phyloP scores from a whole-genome alignment of 2,329 filamentous ascomycete genomes.

The Penicillium thymicola region DNA sequence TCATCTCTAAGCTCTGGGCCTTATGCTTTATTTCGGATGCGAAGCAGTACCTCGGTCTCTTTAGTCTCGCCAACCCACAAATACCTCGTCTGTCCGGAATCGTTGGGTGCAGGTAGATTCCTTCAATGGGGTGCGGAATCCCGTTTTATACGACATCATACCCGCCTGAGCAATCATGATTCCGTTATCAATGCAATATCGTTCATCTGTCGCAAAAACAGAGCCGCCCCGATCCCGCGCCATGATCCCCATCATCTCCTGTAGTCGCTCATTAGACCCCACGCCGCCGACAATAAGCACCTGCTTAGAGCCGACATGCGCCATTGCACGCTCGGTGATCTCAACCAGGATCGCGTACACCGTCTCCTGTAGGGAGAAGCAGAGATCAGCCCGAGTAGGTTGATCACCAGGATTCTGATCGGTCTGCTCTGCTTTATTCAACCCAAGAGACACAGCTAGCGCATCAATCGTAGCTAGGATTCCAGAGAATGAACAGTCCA shows the following conservation, averaged over 20 bases:
- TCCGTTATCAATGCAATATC: conserved; percentile 98
- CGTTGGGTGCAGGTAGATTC: background rate
- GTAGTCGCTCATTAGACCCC: conserved; percentile 87
- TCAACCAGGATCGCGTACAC: conserved; percentile 96
- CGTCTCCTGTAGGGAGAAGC: conserved; percentile 92
- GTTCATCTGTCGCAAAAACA: conserved; percentile 91
- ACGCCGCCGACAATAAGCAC: conserved; percentile 95
- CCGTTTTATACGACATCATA: background rate
- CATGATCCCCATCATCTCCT: conserved; percentile 99
- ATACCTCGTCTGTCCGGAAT: background rate
- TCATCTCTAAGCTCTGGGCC: background rate
- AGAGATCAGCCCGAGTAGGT: conserved; percentile 75
- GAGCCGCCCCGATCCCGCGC: conserved; percentile 80
- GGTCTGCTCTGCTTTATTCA: background rate
- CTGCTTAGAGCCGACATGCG: conserved; percentile 85
- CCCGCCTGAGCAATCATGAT: conserved; percentile 69
- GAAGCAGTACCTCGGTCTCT: background rate
- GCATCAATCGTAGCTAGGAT: conserved; percentile 76
- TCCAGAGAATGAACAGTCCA: conserved; percentile 84
- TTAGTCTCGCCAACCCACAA: background rate
- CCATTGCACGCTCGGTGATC: conserved; percentile 98
- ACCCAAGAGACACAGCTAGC: background rate
- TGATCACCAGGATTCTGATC: conserved; percentile 25
- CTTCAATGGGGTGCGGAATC: background rate
- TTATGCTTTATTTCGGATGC: background rate